Evolutionary conservation across 495 filamentous ascomycete species (phyloP), one percentile per base, ranked within the genome.

Genomic region (Neurospora hispaniola): DNA sequence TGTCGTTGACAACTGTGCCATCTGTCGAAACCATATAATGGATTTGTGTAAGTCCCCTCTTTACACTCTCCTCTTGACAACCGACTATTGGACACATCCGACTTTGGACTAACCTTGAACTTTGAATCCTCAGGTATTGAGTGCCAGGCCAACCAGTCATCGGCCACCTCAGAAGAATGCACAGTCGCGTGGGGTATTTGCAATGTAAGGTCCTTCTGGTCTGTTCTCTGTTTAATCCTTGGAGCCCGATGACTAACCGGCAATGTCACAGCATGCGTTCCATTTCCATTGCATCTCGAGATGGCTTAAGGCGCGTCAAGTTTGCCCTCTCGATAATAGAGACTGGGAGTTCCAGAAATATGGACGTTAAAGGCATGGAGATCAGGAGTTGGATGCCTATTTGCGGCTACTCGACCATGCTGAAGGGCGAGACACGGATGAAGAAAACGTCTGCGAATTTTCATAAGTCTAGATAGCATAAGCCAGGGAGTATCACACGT

Each of bases 261-360:
- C 73, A 35, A 38, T 38, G 39, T 2, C 74, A 69, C 79, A 99
- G 96, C 96, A 99, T 79, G 96, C 96, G 8, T 99, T 99, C 86
- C 96, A 99, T 83, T 99, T 99, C 85, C 96, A 99, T 84, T 99
- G 96, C 86, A 99, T 99, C 81, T 98, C 96, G 5, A 90, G 96
- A 82, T 99, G 96, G 96, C 85, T 99, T 46, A 99, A 99, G 87
- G 98, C 96, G n/a, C 93, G 96, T 72, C 96, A 98, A 82, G 96
- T 99, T 69, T 99, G 96, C 78, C 96, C 96, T 4, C 87, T 99
- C 38, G 96, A 99, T 83, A 99, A 99, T 85, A 88, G 94, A 76
- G 96, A 98, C 81, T 99, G 96, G 96, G 96, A 98, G 79, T 98
- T 98, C 88, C 96, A 99, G 84, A 98, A 98, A 79, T 99, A 99